Conservation (phyloP, 2,329 filamentous ascomycete genomes). For the Didymella segeticola region DNA sequence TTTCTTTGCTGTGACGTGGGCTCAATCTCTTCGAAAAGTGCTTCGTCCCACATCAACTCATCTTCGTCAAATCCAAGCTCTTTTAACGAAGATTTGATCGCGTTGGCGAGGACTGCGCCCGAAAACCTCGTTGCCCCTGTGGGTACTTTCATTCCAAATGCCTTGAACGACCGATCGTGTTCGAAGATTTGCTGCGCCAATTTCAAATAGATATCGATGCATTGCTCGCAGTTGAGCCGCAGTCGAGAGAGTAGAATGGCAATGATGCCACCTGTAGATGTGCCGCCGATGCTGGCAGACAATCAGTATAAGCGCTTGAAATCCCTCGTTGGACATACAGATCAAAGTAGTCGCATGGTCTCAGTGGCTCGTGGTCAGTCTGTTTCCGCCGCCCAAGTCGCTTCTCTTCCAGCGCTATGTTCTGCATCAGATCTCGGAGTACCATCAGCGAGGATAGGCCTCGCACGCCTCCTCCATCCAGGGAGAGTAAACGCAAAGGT, state of each 20-base stretch:
- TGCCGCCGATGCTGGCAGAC: conserved; percentile 41
- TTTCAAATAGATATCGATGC: conserved; percentile 47
- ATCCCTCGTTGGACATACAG: conserved; percentile 24
- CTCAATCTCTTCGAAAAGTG: conserved; percentile 47
- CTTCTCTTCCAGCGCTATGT: conserved; percentile 48
- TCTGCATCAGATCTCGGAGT: conserved; percentile 50
- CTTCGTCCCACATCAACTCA: conserved; percentile 51
- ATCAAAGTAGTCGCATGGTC: conserved; percentile 51
- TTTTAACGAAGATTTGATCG: conserved; percentile 45
- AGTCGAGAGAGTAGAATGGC: conserved; percentile 50
- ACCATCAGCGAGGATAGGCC: conserved; percentile 34
- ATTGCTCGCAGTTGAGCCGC: conserved; percentile 46
- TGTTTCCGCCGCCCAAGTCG: conserved; percentile 37
- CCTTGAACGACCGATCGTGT: conserved; percentile 44
- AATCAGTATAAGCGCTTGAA: not conserved
- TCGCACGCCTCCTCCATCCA: conserved; percentile 5
- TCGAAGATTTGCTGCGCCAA: conserved; percentile 49
- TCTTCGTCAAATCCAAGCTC: conserved; percentile 44
- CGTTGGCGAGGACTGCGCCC: conserved; percentile 44
- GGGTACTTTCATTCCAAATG: conserved; percentile 46
- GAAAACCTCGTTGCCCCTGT: conserved; percentile 48
- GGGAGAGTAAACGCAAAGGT: not conserved
- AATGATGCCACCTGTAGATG: conserved; percentile 51
- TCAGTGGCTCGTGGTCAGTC: conserved; percentile 38
- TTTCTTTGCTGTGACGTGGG: conserved; percentile 30